Evolutionary conservation across 116 monocot genomes (phyloP).

Genomic region (Zostera marina): DNA sequence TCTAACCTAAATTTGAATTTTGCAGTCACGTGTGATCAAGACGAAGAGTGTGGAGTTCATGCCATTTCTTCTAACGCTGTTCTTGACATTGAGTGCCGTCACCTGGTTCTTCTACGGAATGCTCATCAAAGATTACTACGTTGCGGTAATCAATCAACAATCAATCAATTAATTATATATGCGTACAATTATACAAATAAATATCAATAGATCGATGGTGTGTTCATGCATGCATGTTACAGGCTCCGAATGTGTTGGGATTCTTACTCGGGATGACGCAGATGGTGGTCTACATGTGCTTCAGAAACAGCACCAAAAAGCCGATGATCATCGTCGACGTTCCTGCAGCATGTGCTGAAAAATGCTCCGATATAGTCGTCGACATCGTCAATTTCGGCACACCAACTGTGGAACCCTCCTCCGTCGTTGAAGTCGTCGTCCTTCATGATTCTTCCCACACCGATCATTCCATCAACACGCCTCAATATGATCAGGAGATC

Average conservation of each 20-base stretch:
- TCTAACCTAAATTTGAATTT: background rate
- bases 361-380: background rate
- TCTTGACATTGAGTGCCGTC: conserved; percentile 22
- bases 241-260: conserved; percentile 24
- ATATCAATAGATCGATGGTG: background rate
- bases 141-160: conserved; percentile 7
- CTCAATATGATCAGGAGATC: too few relatives aligned
- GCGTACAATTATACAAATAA: too few relatives aligned
- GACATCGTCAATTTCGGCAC: background rate
- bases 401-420: too few relatives aligned
- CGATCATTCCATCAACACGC: too few relatives aligned
- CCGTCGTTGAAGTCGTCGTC: too few relatives aligned
- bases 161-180: background rate
- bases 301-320: conserved; percentile 11
- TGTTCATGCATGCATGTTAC: too few relatives aligned
- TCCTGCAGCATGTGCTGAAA: background rate
- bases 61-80: conserved; percentile 22
- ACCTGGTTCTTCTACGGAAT: conserved; percentile 25
- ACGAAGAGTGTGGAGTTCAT: conserved; percentile 38
- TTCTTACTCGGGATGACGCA: conserved; percentile 23
- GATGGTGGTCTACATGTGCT: conserved; percentile 32
- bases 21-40: conserved; percentile 20
- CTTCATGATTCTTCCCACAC: too few relatives aligned
- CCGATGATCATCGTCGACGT: background rate
- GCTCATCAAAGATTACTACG: conserved; percentile 16